Evolutionary conservation across 148 eudicot genomes (phyloP).

Genomic region (Bassia scoparia): DNA sequence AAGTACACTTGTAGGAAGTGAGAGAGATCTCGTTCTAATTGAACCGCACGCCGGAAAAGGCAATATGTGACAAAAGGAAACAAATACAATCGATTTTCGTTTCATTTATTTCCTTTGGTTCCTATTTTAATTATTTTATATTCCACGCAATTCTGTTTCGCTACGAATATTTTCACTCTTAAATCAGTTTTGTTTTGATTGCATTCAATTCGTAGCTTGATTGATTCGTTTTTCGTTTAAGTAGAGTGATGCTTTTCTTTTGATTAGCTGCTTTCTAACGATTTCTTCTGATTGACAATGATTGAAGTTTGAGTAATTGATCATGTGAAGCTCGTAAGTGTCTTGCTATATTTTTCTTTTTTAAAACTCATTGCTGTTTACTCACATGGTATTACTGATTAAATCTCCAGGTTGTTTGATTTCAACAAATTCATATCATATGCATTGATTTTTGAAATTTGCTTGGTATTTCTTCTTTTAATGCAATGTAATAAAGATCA

Average conservation of each 20-base stretch:
- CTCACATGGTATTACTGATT: neutral
- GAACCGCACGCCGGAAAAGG: neutral
- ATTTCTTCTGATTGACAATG: neutral
- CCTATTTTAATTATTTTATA: neutral
- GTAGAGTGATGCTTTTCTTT: no score
- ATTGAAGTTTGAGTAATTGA: constrained; percentile 6
- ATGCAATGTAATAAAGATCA: no score
- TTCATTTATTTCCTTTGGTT: no score
- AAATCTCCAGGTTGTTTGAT: neutral
- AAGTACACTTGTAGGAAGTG: constrained; percentile 5
- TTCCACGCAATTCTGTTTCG: constrained; percentile 12
- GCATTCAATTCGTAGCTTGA: neutral
- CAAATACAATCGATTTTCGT: no score
- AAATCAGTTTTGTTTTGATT: neutral
- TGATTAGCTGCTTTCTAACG: neutral
- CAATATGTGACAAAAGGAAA: neutral
- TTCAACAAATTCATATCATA: no score
- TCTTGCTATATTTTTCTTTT: neutral
- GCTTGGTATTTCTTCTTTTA: no score
- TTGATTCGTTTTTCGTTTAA: constrained; percentile 5
- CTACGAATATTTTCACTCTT: constrained; percentile 5
- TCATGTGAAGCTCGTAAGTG: constrained; percentile 40
- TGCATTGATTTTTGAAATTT: no score
- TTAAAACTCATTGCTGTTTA: neutral
- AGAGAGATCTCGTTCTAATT: no score